Conservation (phyloP, 23 red algal species). For the Gracilaria caudata region DNA sequence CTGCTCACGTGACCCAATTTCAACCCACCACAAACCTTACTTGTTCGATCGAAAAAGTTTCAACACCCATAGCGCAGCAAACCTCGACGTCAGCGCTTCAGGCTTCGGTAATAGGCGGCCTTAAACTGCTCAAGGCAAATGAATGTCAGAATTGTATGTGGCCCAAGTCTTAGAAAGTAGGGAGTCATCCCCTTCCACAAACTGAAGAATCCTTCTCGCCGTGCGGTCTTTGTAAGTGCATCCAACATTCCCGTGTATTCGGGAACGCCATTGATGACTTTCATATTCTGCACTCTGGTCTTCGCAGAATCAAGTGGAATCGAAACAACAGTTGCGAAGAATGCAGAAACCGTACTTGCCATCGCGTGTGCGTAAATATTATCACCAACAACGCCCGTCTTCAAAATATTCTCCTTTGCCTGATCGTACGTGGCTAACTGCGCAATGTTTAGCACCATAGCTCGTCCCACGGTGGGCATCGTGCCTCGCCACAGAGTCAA, state of each 20-base stretch:
- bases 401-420: conserved; percentile 89
- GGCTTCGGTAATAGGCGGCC: conserved; percentile 52
- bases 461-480: conserved; percentile 84
- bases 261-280: conserved; percentile 75
- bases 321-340: conserved; percentile 76
- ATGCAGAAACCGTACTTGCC: conserved; percentile 74
- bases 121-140: conserved; percentile 94
- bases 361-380: conserved; percentile 85
- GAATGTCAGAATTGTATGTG: conserved; percentile 95
- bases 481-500: conserved; percentile 93
- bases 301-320: conserved; percentile 94
- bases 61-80: neutral
- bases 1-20: neutral
- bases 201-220: conserved; percentile 82
- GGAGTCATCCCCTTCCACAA: conserved; percentile 96
- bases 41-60: neutral
- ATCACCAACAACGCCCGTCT: conserved; percentile 78
- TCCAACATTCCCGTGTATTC: conserved; percentile 93
- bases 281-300: conserved; percentile 96
- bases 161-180: conserved; percentile 90
- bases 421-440: conserved; percentile 97
- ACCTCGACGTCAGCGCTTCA: neutral
- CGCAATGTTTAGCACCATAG: conserved; percentile 86
- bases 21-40: neutral
- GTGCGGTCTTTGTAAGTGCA: conserved; percentile 75